Base-by-base conservation (phyloP, 768 basidiomycete species). In the Mycena leptocephala region DNA sequence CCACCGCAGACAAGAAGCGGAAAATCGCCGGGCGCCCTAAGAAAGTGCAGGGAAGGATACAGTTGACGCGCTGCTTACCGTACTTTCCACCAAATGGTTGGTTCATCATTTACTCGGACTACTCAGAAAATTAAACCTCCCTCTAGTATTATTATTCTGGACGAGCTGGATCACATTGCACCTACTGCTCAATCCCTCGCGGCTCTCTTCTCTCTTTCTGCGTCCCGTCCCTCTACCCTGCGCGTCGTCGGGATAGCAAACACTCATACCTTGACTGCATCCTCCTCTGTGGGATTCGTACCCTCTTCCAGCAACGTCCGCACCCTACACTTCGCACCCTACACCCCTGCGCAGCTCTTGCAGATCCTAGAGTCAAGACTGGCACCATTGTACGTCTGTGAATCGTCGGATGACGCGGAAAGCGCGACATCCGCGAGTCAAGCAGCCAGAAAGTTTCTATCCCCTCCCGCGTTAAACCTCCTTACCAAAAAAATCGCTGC, bases 161-260 rank as follows among this genome's bases (percentile, higher is more conserved):
- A 97, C 81, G 96, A 97, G 82, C 90, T 97, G 46, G 96, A 97
- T 81, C 95, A 96, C 81, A 91, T 96, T 76, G 90, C 92, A 20
- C 88, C 92, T 4, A 92, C 91, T 13, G 78, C 90, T 2, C 91
- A 92, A 78, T 84, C 90, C 11, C 87, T 96, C 58, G 82, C 89
- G 2, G 85, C 92, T 14, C 84, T 97, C 58, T 95, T 97, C 83
- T 88, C 92, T 6, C 87, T 96, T n/a, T 90, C 93, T 13, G 88
- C 90, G 64, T 83, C 88, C 5, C 85, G 91, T 64, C 82, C 90
- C 1, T 83, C 89, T 13, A 85, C 84, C 43, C 83, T 97, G 71
- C 92, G 95, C 61, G 83, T 96, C 48, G 93, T 97, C 79, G 95
- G 94, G 43, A 96, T 97, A 81, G 95, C 96, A 48, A 97, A 97